A percentile compares a stretch with the other conserved stretches of the same genome.
Conservation (phyloP, 352 stramenopile species). For the Globisporangium acanthophoron region DNA sequence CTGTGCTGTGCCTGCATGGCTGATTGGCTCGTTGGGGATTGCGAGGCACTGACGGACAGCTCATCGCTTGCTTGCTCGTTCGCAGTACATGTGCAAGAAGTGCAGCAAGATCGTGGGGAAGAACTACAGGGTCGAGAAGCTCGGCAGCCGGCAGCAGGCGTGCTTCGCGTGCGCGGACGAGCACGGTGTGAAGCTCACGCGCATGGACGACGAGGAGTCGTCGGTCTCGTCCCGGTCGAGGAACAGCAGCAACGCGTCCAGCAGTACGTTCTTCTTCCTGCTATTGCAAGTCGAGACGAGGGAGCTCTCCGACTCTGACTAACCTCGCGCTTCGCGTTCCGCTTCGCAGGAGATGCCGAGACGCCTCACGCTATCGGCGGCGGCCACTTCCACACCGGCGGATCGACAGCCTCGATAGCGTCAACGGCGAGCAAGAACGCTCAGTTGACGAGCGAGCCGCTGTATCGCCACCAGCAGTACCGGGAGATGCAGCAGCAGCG, state of each 20-base stretch:
- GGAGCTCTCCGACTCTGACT: background rate
- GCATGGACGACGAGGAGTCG: conserved; percentile 15
- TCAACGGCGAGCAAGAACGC: conserved; percentile 2
- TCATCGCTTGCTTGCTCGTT: background rate
- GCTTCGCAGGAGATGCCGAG: conserved; percentile 4
- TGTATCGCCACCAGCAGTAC: conserved; percentile 10
- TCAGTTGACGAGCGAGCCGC: conserved; percentile 8
- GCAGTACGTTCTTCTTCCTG: conserved; percentile 2
- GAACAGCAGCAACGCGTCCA: conserved; percentile 6
- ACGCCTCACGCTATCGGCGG: conserved; percentile 2
- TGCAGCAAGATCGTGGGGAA: conserved; percentile 50
- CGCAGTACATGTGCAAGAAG: conserved; percentile 66
- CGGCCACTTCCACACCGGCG: background rate
- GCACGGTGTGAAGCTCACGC: conserved; percentile 23
- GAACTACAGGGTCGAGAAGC: conserved; percentile 48
- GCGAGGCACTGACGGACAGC: no score
- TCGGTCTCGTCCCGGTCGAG: conserved; percentile 9
- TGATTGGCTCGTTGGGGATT: background rate
- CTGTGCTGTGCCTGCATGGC: background rate
- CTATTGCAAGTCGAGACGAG: background rate
- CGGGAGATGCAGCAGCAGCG: conserved; percentile 11
- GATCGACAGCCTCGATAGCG: background rate
- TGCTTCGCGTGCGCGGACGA: conserved; percentile 61
- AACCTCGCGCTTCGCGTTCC: background rate
- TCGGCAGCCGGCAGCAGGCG: conserved; percentile 25